Percentiles rank a stretch among this genome's conserved stretches.
phyloP scores from a whole-genome alignment of 352 stramenopile genomes.

The Phytophthora fragariae region DNA sequence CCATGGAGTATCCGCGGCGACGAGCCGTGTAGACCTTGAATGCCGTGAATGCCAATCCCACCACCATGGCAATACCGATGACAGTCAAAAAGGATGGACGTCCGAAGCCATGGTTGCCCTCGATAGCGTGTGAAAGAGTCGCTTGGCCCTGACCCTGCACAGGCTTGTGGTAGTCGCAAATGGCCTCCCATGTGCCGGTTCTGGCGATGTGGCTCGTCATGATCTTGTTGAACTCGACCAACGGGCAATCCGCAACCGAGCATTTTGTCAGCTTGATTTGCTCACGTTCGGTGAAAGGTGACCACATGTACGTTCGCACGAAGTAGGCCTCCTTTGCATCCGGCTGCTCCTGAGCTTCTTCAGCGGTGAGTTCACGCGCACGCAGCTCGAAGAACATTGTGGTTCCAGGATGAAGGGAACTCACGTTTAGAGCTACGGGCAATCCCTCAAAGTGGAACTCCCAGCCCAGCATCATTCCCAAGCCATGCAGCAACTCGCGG shows the following conservation, averaged over 20 bases:
- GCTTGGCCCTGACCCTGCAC: constrained; percentile 24
- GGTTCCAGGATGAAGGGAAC: constrained; percentile 71
- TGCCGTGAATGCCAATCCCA: constrained; percentile 56
- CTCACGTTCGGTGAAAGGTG: constrained; percentile 67
- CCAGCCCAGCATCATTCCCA: constrained; percentile 85
- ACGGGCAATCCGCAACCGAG: constrained; percentile 69
- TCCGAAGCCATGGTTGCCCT: constrained; percentile 20
- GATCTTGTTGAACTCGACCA: constrained; percentile 82
- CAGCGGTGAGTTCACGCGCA: constrained; percentile 26
- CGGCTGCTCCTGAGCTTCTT: constrained; percentile 28
- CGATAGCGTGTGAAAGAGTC: constrained; percentile 9
- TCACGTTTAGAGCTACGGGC: constrained; percentile 69
- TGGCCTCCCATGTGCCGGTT: constrained; percentile 84
- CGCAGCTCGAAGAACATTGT: constrained; percentile 89
- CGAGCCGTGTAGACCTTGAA: constrained; percentile 67
- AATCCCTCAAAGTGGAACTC: constrained; percentile 78
- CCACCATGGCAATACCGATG: constrained; percentile 51
- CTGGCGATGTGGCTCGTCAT: constrained; percentile 67
- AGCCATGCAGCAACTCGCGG: constrained; percentile 76
- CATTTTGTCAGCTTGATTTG: constrained; percentile 83
- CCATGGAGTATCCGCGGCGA: constrained; percentile 57
- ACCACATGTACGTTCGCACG: constrained; percentile 83
- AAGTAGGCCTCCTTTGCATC: constrained; percentile 58
- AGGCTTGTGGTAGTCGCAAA: constrained; percentile 74
- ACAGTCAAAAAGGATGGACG: constrained; percentile 48